phyloP scores from a whole-genome alignment of 139 green algal genomes.

The Picochlorum costavermella region DNA sequence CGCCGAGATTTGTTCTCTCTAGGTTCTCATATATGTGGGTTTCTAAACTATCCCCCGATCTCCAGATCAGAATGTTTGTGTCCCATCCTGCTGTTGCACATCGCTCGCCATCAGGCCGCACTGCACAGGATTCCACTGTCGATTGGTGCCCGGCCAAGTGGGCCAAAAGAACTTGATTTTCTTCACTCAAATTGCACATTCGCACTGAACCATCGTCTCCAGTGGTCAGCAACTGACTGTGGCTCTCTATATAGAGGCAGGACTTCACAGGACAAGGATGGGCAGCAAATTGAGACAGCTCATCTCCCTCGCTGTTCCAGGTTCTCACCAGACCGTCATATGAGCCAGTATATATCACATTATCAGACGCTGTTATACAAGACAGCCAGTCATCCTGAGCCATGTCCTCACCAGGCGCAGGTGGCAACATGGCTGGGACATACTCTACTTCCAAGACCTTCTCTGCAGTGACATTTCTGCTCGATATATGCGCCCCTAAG shows the following conservation, averaged over 20 bases:
- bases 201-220: slow-evolving; percentile 29
- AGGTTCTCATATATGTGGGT: slow-evolving; percentile 2
- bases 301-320: slow-evolving; percentile 6
- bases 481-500: slow-evolving; percentile 67
- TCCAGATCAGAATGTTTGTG: slow-evolving; percentile 53
- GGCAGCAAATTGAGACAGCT: slow-evolving; percentile 20
- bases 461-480: slow-evolving; percentile 75
- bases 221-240: slow-evolving; percentile 38
- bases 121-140: slow-evolving; percentile 42
- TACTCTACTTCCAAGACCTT: slow-evolving; percentile 82
- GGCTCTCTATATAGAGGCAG: slow-evolving; percentile 10
- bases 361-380: slow-evolving; percentile 3
- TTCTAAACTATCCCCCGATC: slow-evolving; percentile 1
- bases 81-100: slow-evolving; percentile 64
- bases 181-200: slow-evolving; percentile 9
- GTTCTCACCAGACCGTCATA: slow-evolving; percentile 26
- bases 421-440: slow-evolving; percentile 75
- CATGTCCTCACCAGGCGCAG: slow-evolving; percentile 40
- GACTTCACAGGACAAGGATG: slow-evolving; percentile 29
- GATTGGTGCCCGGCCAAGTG: slow-evolving; percentile 46
- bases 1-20: slow-evolving; percentile 7
- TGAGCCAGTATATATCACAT: slow-evolving; percentile 7
- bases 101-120: slow-evolving; percentile 24
- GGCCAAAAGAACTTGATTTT: slow-evolving; percentile 7
- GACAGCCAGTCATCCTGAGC: slow-evolving; percentile 36